Evolutionary conservation across 2,329 filamentous ascomycete genomes (phyloP).

Genomic region (Pseudogymnoascus sp.): DNA sequence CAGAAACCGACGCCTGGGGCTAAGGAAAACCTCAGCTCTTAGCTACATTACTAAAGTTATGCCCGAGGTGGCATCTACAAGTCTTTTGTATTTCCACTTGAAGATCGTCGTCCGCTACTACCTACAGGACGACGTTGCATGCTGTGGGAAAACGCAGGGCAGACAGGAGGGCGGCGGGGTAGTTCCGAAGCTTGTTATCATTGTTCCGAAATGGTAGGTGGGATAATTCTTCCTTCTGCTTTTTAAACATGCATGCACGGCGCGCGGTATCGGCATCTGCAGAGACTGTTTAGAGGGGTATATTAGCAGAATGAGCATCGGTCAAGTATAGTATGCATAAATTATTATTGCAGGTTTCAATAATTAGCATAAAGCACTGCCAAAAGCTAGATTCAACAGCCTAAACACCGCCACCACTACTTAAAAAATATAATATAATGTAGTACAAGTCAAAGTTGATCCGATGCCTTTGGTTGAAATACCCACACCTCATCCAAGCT

Average conservation of each 20-base stretch:
- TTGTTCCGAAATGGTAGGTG: background rate
- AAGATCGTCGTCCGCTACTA: background rate
- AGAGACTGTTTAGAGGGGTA: background rate
- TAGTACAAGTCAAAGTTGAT: too few species aligned
- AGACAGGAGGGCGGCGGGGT: background rate
- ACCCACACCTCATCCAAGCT: too few species aligned
- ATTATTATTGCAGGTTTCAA: background rate
- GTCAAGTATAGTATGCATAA: background rate
- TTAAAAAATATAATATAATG: background rate
- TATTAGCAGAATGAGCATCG: background rate
- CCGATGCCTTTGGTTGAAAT: too few species aligned
- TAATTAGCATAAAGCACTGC: background rate
- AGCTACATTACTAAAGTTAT: background rate
- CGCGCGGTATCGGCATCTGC: background rate
- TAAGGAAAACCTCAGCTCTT: background rate
- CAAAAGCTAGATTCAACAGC: background rate
- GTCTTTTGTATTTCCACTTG: background rate
- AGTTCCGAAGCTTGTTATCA: background rate
- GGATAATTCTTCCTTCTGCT: background rate
- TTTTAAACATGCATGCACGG: background rate
- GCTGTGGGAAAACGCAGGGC: background rate
- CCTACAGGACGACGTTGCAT: background rate
- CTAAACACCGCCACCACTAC: background rate
- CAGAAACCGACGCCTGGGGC: background rate
- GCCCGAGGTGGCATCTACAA: background rate